Percentiles rank a stretch among this genome's conserved stretches.
Conservation (phyloP, 148 eudicot species). For the Vaccinium macrocarpon region DNA sequence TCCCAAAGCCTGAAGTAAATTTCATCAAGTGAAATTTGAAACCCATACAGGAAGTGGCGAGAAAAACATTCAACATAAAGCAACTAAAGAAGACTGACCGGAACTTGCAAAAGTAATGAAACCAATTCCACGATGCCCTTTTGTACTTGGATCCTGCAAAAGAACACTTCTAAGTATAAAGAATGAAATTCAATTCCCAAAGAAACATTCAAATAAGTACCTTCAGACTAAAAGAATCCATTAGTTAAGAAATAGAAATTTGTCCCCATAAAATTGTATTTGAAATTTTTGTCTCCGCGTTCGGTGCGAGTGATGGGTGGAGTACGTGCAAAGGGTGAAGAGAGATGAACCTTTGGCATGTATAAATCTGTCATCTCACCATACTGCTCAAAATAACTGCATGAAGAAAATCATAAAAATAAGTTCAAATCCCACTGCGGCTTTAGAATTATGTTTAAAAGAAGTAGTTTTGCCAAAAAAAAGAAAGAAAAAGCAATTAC, state of each 20-base stretch:
- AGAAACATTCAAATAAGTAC: neutral
- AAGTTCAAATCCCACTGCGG: neutral
- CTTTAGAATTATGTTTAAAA: neutral
- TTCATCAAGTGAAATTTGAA: neutral
- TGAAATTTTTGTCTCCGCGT: neutral
- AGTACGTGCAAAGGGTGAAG: neutral
- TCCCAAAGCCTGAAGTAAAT: neutral
- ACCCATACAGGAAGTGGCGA: neutral
- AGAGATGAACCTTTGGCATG: slow-evolving; percentile 62
- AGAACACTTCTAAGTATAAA: neutral
- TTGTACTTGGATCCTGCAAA: slow-evolving; percentile 73
- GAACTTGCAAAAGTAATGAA: slow-evolving; percentile 86
- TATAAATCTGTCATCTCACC: slow-evolving; percentile 88
- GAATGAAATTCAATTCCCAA: neutral
- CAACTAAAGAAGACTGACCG: slow-evolving; percentile 35
- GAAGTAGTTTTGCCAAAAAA: neutral
- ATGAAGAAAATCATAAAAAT: neutral
- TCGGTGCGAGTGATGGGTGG: neutral
- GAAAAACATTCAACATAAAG: neutral
- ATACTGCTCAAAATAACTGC: slow-evolving; percentile 88
- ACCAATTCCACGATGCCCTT: slow-evolving; percentile 97
- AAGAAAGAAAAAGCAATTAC: slow-evolving; percentile 28
- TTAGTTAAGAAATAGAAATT: neutral
- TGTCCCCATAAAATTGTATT: neutral
- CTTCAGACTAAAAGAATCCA: neutral